A percentile compares a stretch with the other conserved stretches of the same genome.
Conservation (phyloP, 495 filamentous ascomycete genomes). For the Talaromyces stipitatus region DNA sequence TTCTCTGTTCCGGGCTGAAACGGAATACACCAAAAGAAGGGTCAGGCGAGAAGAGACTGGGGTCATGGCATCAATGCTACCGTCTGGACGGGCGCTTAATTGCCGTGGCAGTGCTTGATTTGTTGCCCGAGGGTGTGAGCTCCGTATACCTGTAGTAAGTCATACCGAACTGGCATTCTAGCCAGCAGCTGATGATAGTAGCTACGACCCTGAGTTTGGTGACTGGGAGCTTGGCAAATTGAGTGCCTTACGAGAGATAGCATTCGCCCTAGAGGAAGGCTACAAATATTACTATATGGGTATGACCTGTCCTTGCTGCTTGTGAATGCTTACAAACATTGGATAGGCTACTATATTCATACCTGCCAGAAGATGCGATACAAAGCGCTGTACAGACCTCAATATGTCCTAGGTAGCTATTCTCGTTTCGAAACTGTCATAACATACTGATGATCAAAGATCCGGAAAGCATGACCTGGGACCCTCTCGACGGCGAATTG, state of each 20-base stretch:
- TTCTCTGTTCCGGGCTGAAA: slow-evolving; percentile 79
- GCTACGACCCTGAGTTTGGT: slow-evolving; percentile 75
- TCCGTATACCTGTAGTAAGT: slow-evolving; percentile 83
- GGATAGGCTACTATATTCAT: slow-evolving; percentile 61
- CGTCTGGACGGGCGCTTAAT: slow-evolving; percentile 82
- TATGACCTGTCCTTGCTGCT: slow-evolving; percentile 16
- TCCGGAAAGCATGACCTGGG: slow-evolving; percentile 68
- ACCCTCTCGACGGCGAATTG: slow-evolving; percentile 60
- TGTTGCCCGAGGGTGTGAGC: slow-evolving; percentile 81
- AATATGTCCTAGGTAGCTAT: slow-evolving; percentile 61
- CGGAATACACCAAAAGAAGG: slow-evolving; percentile 35
- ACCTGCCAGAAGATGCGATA: slow-evolving; percentile 76
- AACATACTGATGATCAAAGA: slow-evolving; percentile 32
- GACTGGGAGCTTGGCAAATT: slow-evolving; percentile 81
- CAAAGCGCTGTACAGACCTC: slow-evolving; percentile 79
- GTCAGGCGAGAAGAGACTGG: slow-evolving; percentile 54
- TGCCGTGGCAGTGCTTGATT: slow-evolving; percentile 81
- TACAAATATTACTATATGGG: slow-evolving; percentile 77
- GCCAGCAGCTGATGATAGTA: slow-evolving; percentile 19
- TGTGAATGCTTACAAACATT: neutral
- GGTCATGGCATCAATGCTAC: slow-evolving; percentile 95
- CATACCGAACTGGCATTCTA: too few species aligned
- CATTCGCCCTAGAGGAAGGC: slow-evolving; percentile 62
- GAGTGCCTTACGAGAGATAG: slow-evolving; percentile 77
- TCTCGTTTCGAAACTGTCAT: neutral